These are phyloP conservation scores for Ganoderma lucidum DNA, from an alignment of 1,284 basidiomycete genomes.

Conservation along the genomic window DNA sequence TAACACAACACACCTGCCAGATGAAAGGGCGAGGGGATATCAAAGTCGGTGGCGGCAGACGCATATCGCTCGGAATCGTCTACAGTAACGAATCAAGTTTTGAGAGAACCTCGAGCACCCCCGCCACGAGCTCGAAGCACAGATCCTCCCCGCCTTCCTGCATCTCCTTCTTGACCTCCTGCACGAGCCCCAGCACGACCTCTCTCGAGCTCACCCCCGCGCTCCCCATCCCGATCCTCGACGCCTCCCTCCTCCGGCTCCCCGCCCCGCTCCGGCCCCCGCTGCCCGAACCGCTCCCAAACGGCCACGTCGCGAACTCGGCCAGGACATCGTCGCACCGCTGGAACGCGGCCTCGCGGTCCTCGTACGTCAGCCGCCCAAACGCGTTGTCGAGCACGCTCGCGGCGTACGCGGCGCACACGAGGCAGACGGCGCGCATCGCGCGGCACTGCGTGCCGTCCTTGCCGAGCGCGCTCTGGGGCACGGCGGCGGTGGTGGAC, in stretches of 20 bases:
- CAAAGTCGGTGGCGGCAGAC: neutral
- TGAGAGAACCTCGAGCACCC: slow-evolving; percentile 90
- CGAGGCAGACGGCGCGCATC: slow-evolving; percentile 83
- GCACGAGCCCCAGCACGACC: slow-evolving; percentile 81
- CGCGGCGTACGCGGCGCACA: slow-evolving; percentile 90
- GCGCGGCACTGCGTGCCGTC: slow-evolving; percentile 83
- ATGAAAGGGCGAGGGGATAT: neutral
- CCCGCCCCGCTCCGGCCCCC: slow-evolving; percentile 38
- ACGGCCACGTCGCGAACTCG: slow-evolving; percentile 92
- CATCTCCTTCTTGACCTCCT: slow-evolving; percentile 82
- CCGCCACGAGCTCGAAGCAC: slow-evolving; percentile 89
- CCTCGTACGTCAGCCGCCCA: slow-evolving; percentile 86
- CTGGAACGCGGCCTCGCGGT: slow-evolving; percentile 89
- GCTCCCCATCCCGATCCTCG: slow-evolving; percentile 64
- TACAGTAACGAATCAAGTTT: slow-evolving; percentile 84
- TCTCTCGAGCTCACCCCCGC: slow-evolving; percentile 64
- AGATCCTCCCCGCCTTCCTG: slow-evolving; percentile 68
- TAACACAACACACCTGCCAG: neutral
- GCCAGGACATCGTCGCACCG: slow-evolving; percentile 91
- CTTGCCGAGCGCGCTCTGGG: slow-evolving; percentile 74
- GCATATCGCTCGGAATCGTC: neutral
- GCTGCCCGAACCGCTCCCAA: slow-evolving; percentile 58
- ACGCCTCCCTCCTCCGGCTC: slow-evolving; percentile 49
- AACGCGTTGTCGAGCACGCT: slow-evolving; percentile 96
- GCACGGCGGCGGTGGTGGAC: slow-evolving; percentile 84